Percentiles rank a stretch among this genome's conserved stretches.
These are phyloP conservation scores for Infundibulicybe gibba DNA, from an alignment of 768 basidiomycete genomes.

Conservation along the genomic window DNA sequence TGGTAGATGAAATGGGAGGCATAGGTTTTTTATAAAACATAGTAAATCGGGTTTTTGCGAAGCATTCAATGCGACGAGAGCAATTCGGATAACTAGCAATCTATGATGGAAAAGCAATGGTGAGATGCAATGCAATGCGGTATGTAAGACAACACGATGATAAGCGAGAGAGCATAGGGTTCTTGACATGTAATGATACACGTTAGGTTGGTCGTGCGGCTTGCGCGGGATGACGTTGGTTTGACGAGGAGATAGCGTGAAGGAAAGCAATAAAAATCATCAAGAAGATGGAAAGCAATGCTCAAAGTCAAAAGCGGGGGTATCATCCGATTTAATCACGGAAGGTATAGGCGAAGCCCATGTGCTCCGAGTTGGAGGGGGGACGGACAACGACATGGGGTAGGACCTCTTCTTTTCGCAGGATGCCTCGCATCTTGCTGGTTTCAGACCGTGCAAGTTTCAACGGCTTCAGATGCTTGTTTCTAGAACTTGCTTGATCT, in stretches of 20 bases:
- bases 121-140: conserved; percentile 7
- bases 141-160: conserved; percentile 6
- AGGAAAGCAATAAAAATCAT: conserved; percentile 13
- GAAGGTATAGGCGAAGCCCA: conserved; percentile 41
- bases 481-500: conserved; percentile 24
- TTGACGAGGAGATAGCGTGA: conserved; percentile 10
- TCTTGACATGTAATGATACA: conserved; percentile 10
- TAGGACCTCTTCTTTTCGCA: conserved; percentile 52
- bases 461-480: conserved; percentile 54
- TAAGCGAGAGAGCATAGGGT: conserved; percentile 8
- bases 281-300: conserved; percentile 9
- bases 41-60: conserved; percentile 5
- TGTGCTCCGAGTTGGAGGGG: conserved; percentile 47
- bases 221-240: conserved; percentile 6
- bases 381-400: conserved; percentile 62
- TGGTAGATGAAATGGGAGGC: conserved; percentile 7
- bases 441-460: conserved; percentile 62
- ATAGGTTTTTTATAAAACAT: conserved; percentile 13
- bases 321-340: conserved; percentile 28
- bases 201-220: conserved; percentile 7
- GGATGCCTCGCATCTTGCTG: conserved; percentile 52
- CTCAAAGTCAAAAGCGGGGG: conserved; percentile 13
- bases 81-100: conserved; percentile 1
- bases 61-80: conserved; percentile 9
- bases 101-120: conserved; percentile 1